These are phyloP conservation scores for Colletotrichum coccodes DNA, from an alignment of 2,329 filamentous ascomycete species.

Conservation along the genomic window DNA sequence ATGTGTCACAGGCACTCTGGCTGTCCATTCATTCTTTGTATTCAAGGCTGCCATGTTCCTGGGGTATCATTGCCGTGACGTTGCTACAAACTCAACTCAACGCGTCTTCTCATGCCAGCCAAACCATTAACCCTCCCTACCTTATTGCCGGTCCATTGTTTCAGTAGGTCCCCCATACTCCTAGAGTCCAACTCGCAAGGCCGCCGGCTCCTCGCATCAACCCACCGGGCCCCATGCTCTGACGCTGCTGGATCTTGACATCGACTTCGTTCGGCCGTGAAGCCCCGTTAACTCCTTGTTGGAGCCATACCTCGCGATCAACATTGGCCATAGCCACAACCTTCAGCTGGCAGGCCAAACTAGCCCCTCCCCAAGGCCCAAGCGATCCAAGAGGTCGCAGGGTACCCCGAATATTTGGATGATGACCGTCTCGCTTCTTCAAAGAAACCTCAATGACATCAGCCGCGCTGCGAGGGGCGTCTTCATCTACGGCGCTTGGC, in stretches of 20 bases:
- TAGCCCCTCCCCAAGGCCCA: conserved; percentile 80
- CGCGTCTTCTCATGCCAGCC: background rate
- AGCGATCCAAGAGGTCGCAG: conserved; percentile 75
- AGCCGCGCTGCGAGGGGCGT: conserved; percentile 51
- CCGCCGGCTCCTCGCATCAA: conserved; percentile 52
- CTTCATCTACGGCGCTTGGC: conserved; percentile 42
- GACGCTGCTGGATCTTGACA: conserved; percentile 66
- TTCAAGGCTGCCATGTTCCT: background rate
- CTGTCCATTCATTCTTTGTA: background rate
- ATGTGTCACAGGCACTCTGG: background rate
- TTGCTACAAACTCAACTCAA: background rate
- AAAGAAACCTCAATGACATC: conserved; percentile 70
- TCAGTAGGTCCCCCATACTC: conserved; percentile 61
- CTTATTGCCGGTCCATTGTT: conserved; percentile 47
- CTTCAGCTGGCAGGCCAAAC: conserved; percentile 74
- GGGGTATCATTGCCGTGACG: conserved; percentile 20
- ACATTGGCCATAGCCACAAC: conserved; percentile 75
- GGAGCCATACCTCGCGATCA: conserved; percentile 77
- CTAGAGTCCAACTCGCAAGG: conserved; percentile 69
- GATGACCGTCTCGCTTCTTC: conserved; percentile 37
- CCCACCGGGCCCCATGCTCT: conserved; percentile 71
- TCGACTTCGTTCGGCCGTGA: conserved; percentile 69
- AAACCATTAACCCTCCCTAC: background rate
- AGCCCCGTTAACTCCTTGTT: conserved; percentile 73
- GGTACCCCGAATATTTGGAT: conserved; percentile 60